Evolutionary conservation across 2,329 filamentous ascomycete species (phyloP).

Genomic region (Colletotrichum sp.): DNA sequence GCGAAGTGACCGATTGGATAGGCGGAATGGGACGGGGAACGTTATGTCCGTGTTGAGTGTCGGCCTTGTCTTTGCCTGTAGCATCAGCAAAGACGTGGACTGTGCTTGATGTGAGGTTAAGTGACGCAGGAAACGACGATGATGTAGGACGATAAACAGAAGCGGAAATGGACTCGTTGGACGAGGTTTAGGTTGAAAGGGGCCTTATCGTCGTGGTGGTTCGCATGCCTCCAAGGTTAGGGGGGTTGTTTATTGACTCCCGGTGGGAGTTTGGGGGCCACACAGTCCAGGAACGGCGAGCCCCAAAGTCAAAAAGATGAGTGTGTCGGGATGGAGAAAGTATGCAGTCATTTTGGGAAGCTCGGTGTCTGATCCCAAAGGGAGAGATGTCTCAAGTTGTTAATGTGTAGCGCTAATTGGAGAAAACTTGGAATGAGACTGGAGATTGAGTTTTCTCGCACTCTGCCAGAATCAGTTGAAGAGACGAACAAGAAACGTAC

Average conservation of each 20-base stretch:
- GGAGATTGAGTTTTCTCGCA: background rate
- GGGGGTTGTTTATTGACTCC: background rate
- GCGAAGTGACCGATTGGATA: slow-evolving; percentile 9
- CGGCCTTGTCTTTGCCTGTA: background rate
- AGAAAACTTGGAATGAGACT: slow-evolving; percentile 6
- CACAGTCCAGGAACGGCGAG: background rate
- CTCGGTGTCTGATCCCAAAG: background rate
- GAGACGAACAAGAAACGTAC: background rate
- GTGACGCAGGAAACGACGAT: background rate
- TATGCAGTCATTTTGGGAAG: background rate
- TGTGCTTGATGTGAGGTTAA: background rate
- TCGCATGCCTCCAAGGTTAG: background rate
- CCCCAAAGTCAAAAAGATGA: background rate
- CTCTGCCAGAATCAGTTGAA: background rate
- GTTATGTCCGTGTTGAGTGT: background rate
- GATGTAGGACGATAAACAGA: background rate
- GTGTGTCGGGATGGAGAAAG: background rate
- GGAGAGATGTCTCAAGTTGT: background rate
- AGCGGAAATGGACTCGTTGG: background rate
- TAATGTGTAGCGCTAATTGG: background rate
- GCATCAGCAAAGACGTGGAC: background rate
- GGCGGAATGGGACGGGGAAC: background rate
- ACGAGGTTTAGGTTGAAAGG: background rate
- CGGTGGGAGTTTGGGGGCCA: background rate
- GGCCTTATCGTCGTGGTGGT: background rate